Evolutionary conservation across 768 basidiomycete genomes (phyloP).

Genomic region (Kwoniella europaea): DNA sequence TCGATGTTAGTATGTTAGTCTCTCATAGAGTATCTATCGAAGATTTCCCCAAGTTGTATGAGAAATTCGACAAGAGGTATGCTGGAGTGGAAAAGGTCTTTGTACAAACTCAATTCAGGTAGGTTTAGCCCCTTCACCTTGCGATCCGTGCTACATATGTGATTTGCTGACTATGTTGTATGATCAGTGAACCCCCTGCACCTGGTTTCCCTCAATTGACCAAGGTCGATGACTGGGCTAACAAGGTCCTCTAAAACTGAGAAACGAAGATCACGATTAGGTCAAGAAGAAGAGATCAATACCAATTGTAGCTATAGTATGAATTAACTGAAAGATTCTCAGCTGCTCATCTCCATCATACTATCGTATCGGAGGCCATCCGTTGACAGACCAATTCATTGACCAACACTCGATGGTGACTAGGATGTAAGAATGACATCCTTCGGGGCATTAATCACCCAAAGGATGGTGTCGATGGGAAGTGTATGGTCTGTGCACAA

Average conservation of each 20-base stretch:
- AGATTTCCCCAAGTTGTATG: conserved; percentile 68
- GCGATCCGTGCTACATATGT: not conserved
- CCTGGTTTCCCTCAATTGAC: conserved; percentile 65
- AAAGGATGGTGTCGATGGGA: too few relatives aligned
- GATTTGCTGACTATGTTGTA: conserved; percentile 2
- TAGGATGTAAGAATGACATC: too few relatives aligned
- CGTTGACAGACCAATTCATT: too few relatives aligned
- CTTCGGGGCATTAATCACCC: too few relatives aligned
- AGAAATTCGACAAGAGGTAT: conserved; percentile 67
- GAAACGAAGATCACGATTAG: not conserved
- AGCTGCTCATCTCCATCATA: too few relatives aligned
- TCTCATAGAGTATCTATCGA: conserved; percentile 62
- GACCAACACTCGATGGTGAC: too few relatives aligned
- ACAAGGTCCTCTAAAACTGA: conserved; percentile 28
- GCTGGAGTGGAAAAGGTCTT: conserved; percentile 74
- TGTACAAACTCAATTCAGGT: conserved; percentile 69
- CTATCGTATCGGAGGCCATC: too few relatives aligned
- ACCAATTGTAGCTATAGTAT: not conserved
- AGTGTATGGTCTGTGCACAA: too few relatives aligned
- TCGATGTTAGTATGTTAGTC: conserved; percentile 66
- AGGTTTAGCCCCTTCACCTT: conserved; percentile 13
- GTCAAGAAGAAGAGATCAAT: not conserved
- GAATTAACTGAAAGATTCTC: not conserved
- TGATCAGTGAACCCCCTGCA: conserved; percentile 59
- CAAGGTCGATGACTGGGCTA: conserved; percentile 65